These are phyloP conservation scores for Tarenaya hassleriana DNA, from an alignment of 345 rosid genomes.

Conservation along the genomic window DNA sequence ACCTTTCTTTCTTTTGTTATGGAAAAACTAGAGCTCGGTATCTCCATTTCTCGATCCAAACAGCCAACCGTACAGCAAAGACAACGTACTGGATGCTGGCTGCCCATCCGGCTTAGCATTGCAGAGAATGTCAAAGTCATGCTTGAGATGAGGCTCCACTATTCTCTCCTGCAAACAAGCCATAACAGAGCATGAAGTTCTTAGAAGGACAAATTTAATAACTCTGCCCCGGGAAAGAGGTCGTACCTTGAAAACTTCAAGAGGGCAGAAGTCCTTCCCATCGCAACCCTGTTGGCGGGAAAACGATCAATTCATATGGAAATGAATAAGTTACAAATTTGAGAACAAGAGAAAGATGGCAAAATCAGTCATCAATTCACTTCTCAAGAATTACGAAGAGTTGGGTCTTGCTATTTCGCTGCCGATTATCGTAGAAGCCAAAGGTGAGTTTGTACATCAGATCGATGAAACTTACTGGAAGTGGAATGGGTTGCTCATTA, in stretches of 20 bases:
- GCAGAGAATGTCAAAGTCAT: conserved; percentile 61
- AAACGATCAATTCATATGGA: conserved; percentile 12
- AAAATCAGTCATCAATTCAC: not conserved
- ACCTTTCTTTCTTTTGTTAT: not conserved
- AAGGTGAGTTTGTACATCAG: conserved; percentile 11
- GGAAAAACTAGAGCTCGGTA: conserved; percentile 25
- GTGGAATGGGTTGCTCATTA: conserved; percentile 69
- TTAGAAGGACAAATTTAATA: conserved; percentile 5
- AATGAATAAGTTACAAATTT: not conserved
- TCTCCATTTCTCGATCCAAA: conserved; percentile 31
- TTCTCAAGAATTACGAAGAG: not conserved
- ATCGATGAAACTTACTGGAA: conserved; percentile 53
- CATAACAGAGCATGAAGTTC: not conserved
- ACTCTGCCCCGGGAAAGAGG: not conserved
- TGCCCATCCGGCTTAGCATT: conserved; percentile 34
- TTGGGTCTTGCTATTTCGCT: not conserved
- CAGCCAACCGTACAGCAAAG: conserved; percentile 42
- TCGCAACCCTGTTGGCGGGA: conserved; percentile 57
- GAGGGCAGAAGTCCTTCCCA: conserved; percentile 60
- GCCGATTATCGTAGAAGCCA: conserved; percentile 4
- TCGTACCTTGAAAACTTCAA: conserved; percentile 78
- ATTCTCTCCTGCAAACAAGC: conserved; percentile 46
- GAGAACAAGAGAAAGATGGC: not conserved
- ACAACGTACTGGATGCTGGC: conserved; percentile 41
- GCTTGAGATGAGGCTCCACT: conserved; percentile 71